Evolutionary conservation across 1,284 basidiomycete genomes (phyloP), one percentile per base, ranked within the genome.

Genomic region (Tilletia setariae): DNA sequence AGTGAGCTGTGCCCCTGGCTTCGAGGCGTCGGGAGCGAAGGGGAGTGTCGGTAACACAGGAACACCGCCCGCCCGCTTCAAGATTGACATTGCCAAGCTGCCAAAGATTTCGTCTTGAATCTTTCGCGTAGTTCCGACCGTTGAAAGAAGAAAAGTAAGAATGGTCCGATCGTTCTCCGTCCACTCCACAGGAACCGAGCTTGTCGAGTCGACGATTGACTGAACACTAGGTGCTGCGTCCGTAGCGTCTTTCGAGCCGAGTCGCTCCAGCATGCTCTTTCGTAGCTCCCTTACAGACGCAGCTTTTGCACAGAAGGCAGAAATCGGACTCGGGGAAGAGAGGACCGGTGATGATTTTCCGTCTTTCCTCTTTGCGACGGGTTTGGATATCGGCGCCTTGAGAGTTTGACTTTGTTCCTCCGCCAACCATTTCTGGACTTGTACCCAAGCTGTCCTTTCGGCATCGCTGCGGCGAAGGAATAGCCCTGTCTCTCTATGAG

Each of bases 381-480:
- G 15, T 72, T 72, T 61, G 64, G 71, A 44, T 65, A 28, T 16
- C 9, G 16, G 21, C 70, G 3, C 44, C 47, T 25, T 73, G 73
- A 67, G 15, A 62, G 56, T 6, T 71, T 64, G 7, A 68, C 32
- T 8, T 40, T 21, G 56, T 30, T 61, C 28, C 16, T 61, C 56
- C 35, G 76, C 77, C 23, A 87, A 84, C 88, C 91, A 88, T 1
- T 84, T 75, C 16, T 82, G 82, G 2, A 93, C 88, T 0, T 76
- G 79, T n/a, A 85, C 67, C 30, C 93, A 81, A 47, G 86, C 86
- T 21, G 86, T 76, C 1, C 91, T 84, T 47, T 92, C 88, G 0
- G 84, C 83, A 35, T 84, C 82, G 0, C 91, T 90, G 1, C 93
- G 88, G 46, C 94, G 87, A 44, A 86, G 80, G 84, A 94, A 93